Evolutionary conservation across 2,329 filamentous ascomycete species (phyloP), one percentile per base, ranked within the genome.

Genomic region (Leptographium procerum): DNA sequence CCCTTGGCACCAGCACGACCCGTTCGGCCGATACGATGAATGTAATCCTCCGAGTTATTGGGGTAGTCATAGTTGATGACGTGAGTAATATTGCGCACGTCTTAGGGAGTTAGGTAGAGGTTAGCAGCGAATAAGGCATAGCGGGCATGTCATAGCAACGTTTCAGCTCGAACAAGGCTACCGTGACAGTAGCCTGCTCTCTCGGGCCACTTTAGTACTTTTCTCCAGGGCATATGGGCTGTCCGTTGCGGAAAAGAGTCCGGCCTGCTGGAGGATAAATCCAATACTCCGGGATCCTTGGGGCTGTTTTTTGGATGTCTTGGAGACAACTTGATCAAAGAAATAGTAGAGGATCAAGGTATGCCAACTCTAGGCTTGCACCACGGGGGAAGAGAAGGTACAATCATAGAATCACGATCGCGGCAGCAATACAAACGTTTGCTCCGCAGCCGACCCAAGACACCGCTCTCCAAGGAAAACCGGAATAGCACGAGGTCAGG

Each of bases 1-100:
- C 94, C 94, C 65, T 87, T 89, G 69, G 87, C 87, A 77, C 94
- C 94, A 71, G 94, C 92, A 80, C 92, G 89, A 68, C 94, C 92
- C 68, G 94, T 97, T 77, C 94, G 88, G 69, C 94, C 94, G 74
- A 92, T 94, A 73, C 94, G 88, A 72, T 96, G 94, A 67, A 97
- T 95, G 70, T 97, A 97, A 71, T 97, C 92, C 79, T 99, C 94
- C 69, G 94, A 85, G 77, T 97, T 97, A 81, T 97, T 97, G 74
- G 92, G 92, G 77, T 97, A 97, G 75, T 97, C 94, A 89, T 97
- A 96, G 86, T 97, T 97, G 79, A 99, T 84, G 77, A 99, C 94
- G 80, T 99, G 94, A 77, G 94, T 97, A 80, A 99, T 99, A 83
- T 99, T 95, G 48, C 91, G 92, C 81, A 99, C 94, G 88, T 99